Conservation (phyloP, 2,329 filamentous ascomycete species). For the Calonectria ilicicola region DNA sequence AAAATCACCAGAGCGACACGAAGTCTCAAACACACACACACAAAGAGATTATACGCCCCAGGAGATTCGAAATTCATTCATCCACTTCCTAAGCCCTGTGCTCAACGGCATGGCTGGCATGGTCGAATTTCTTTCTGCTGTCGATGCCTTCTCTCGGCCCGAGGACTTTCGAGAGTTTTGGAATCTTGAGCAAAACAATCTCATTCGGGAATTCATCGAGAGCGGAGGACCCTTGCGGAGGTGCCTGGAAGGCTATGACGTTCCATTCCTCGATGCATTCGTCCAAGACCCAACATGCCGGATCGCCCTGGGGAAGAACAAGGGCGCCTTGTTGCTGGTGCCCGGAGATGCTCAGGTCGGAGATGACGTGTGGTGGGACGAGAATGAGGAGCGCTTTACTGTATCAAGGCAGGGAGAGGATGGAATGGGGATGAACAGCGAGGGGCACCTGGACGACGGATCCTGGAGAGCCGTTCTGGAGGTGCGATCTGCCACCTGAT, state of each 20-base stretch:
- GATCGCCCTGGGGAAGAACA: conserved; percentile 42
- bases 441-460: conserved; percentile 37
- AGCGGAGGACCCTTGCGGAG: conserved; percentile 39
- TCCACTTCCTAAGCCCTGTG: conserved; percentile 46
- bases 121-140: conserved; percentile 46
- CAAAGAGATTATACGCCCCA: conserved; percentile 36
- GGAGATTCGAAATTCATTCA: conserved; percentile 47
- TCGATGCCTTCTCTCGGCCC: conserved; percentile 47
- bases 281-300: conserved; percentile 41
- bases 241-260: conserved; percentile 40
- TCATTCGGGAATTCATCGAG: conserved; percentile 48
- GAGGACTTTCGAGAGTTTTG: conserved; percentile 50
- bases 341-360: conserved; percentile 42
- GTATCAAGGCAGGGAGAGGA: conserved; percentile 36
- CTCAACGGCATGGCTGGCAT: conserved; percentile 51
- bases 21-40: background rate
- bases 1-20: conserved; percentile 15
- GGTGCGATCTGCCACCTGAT: conserved; percentile 39
- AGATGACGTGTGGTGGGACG: conserved; percentile 43
- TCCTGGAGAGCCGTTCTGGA: conserved; percentile 37
- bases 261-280: conserved; percentile 41
- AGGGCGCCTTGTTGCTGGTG: conserved; percentile 42
- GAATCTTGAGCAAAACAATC: conserved; percentile 48
- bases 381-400: conserved; percentile 32
- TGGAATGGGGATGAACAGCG: conserved; percentile 26